Base-by-base conservation (phyloP, 805 yeast genomes). In the Candida corydali region DNA sequence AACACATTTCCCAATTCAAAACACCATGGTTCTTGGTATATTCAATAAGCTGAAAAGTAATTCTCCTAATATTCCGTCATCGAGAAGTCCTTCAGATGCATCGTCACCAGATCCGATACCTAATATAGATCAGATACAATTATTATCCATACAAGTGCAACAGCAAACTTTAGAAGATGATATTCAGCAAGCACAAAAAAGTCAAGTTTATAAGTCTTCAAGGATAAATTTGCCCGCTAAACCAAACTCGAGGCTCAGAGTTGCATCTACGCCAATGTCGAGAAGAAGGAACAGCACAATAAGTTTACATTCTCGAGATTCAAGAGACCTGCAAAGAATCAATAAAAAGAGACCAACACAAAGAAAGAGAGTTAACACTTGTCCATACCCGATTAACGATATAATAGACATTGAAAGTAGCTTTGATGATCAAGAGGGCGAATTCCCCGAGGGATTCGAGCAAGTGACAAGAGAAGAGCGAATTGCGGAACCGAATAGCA, bases 371-470 rank as follows among this genome's bases (percentile, higher is more conserved):
- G 16, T 8, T 16, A 20, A 30, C 4, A 30, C 17, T 25, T 25
- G 20, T 8, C 35, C 35, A 16, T 32, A 32, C 11, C 35, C 35
- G 7, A 32, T 32, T n/a, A 6, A 32, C 18, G 35, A 32, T 24
- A 32, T 32, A 4, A 3, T 16, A n/a, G 23, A 24, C 16, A 14
- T 16, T 6, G 10, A 15, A 24, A 23, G n/a, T 24, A 25, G 22
- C 7, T 12, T 17, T 15, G 25, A 24, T 6, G 6, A 15, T 6
- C 29, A 32, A 12, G 23, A 15, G 4, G 8, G 16, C n/a, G 35
- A 8, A 9, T 14, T 22, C 11, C 19, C 34, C 6, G 19, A 15
- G 5, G 33, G 33, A 7, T 30, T 30, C 17, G 33, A 30, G 15
- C 33, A 30, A 17, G 29, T 26, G 12, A 26, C 7, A 6, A n/a